Base-by-base conservation (phyloP, 371 early-diverging fungal genomes). In the Rhizopus delemar region DNA sequence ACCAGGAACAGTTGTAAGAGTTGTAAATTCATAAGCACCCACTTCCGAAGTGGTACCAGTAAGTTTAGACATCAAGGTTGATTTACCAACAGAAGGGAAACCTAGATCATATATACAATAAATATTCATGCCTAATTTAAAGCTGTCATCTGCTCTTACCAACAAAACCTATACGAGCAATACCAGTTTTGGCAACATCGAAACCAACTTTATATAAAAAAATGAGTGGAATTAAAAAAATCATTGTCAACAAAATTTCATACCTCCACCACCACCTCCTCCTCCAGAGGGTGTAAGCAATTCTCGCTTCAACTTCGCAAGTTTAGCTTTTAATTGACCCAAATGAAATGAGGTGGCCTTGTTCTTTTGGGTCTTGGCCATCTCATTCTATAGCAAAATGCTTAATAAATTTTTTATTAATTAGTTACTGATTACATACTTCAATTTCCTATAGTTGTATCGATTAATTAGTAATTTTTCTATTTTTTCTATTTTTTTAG, bases 11-110 rank as follows among this genome's bases (percentile, higher is more conserved):
- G 95, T 95, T 11, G 99, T 99, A 50, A 99, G 83, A 8, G 99
- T 99, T 53, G 99, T 99, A 83, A 99, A 99, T 81, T 99, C 99
- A 74, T 99, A 98, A 22, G 90, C 93, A 68, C 87, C 93, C 28
- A 96, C 97, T 80, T 96, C 99, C 57, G 96, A 95, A 70, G 91
- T 89, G 16, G 99, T 99, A 39, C 95, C 97, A 2, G 99, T 99
- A 53, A 97, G 74, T 73, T 98, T 99, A 48, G 92, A 92, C 97
- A 98, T 96, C 11, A 98, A 78, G 4, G 98, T 96, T 11, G 92
- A 92, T 74, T 99, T 99, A 66, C 99, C 99, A 29, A 98, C 99
- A 12, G 96, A 96, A 6, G 99, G 99, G 68, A 94, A 99, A 64
- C 99, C 99, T 61, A 93, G 91, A 8, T 3, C 29, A 41, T 22